These are phyloP conservation scores for Wickerhamomyces rabaulensis DNA, from an alignment of 805 yeast genomes.

Conservation along the genomic window DNA sequence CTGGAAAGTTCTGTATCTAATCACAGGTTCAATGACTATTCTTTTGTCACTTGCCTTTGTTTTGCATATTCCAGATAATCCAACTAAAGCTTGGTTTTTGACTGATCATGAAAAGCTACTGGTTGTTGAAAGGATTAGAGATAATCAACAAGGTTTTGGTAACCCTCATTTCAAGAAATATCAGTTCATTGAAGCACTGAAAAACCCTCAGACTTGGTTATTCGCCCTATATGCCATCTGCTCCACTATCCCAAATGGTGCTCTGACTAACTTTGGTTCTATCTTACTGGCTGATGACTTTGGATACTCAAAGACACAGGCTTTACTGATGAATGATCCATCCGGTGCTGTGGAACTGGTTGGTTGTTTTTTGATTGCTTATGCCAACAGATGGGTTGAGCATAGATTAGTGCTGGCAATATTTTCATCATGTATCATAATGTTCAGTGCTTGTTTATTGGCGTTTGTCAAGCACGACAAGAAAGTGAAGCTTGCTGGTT, in stretches of 20 bases:
- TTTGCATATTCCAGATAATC: slow-evolving; percentile 47
- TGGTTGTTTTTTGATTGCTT: slow-evolving; percentile 24
- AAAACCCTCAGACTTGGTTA: slow-evolving; percentile 46
- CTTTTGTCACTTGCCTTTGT: slow-evolving; percentile 41
- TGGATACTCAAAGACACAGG: slow-evolving; percentile 5
- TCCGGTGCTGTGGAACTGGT: slow-evolving; percentile 29
- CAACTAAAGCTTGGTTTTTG: slow-evolving; percentile 43
- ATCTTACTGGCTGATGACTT: slow-evolving; percentile 14
- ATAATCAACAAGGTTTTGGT: slow-evolving; percentile 55
- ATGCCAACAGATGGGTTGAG: slow-evolving; percentile 10
- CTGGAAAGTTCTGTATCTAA: slow-evolving; percentile 58
- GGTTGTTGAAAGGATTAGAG: slow-evolving; percentile 48
- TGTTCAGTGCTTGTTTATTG: slow-evolving; percentile 28
- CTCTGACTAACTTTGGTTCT: slow-evolving; percentile 24
- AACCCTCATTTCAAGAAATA: slow-evolving; percentile 46
- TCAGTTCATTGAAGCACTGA: slow-evolving; percentile 47
- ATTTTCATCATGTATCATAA: not conserved
- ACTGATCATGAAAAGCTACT: slow-evolving; percentile 40
- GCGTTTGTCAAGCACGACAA: slow-evolving; percentile 25
- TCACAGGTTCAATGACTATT: slow-evolving; percentile 56
- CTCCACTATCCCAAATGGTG: slow-evolving; percentile 49
- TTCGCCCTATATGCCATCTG: slow-evolving; percentile 36
- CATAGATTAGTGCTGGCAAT: slow-evolving; percentile 21
- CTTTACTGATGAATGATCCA: slow-evolving; percentile 27
- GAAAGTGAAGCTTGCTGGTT: slow-evolving; percentile 21